Base-by-base conservation (phyloP, 805 yeast species). In the Wickerhamomyces tratensis region DNA sequence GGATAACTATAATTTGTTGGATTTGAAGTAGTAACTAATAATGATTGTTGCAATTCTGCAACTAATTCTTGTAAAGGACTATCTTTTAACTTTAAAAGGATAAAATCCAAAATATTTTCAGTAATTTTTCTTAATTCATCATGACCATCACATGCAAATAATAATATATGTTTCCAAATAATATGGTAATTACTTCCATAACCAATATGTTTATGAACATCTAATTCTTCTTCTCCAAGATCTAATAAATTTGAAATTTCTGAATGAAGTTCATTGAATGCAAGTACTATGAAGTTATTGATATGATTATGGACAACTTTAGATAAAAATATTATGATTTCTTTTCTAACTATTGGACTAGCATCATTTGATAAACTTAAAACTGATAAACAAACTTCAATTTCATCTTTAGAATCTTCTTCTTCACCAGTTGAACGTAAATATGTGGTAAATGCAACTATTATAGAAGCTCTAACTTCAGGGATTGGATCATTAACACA, bases 401-500 rank as follows among this genome's bases (percentile, higher is more conserved):
- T 66, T 52, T 87, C 95, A 50, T 80, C 86, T 45, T 76, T 54
- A 12, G 77, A 52, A 71, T 77, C 45, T 13, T 67, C 75, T 2
- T 64, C 61, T 31, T 61, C 69, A 15, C 55, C 57, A 6, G 59
- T 57, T 33, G 69, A 77, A 5, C 81, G 76, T 33, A 84, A 61
- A 54, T 80, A 86, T 35, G 79, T 75, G 5, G 87, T 76, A 39
- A 91, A 64, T 0, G 95, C 84, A 33, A 79, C 65, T 11, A 93
- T 64, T 5, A 86, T 76, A 0, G 97, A 86, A 0, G 96, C 83
- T 43, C 98, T 69, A 1, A 93, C 95, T 59, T 93, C 98, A 0
- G 98, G 96, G 39, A 91, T 87, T 0, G 97, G 96, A 57, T 93
- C 98, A 47, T 74, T 76, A 14, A 88, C 69, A 35, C 85, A 63